Evolutionary conservation across 805 yeast species (phyloP).

Genomic region (Ogataea glucozyma): DNA sequence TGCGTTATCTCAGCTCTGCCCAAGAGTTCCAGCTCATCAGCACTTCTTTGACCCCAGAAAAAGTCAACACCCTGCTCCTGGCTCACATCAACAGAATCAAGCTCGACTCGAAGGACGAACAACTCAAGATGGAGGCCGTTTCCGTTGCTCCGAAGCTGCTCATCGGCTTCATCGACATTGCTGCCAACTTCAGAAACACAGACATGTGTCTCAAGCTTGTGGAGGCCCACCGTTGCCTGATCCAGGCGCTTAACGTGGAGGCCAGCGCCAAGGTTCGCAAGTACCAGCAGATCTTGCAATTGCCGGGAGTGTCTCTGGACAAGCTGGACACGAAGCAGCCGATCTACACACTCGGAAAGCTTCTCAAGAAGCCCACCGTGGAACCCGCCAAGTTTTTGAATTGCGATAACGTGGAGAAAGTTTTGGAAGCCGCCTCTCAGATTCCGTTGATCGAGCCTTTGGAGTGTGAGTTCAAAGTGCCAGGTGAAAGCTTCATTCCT

Average conservation of each 20-base stretch:
- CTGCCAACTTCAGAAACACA: slow-evolving; percentile 72
- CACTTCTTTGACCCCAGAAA: slow-evolving; percentile 42
- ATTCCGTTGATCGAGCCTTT: slow-evolving; percentile 71
- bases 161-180: slow-evolving; percentile 75
- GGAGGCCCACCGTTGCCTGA: slow-evolving; percentile 67
- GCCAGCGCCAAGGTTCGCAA: slow-evolving; percentile 43
- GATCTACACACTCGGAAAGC: slow-evolving; percentile 68
- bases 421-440: slow-evolving; percentile 56
- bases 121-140: slow-evolving; percentile 55
- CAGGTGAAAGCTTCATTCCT: slow-evolving; percentile 76
- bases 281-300: slow-evolving; percentile 71
- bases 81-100: slow-evolving; percentile 59
- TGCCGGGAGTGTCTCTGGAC: slow-evolving; percentile 66
- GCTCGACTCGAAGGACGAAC: slow-evolving; percentile 37
- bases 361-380: slow-evolving; percentile 57
- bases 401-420: slow-evolving; percentile 43
- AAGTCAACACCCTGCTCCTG: slow-evolving; percentile 52
- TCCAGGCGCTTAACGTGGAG: slow-evolving; percentile 64
- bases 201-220: slow-evolving; percentile 61
- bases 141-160: slow-evolving; percentile 66
- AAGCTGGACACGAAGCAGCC: slow-evolving; percentile 49
- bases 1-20: slow-evolving; percentile 63
- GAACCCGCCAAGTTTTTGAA: slow-evolving; percentile 60
- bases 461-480: slow-evolving; percentile 74
- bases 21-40: slow-evolving; percentile 57